Evolutionary conservation across 805 yeast species (phyloP).

Genomic region (Candida tammaniensis): DNA sequence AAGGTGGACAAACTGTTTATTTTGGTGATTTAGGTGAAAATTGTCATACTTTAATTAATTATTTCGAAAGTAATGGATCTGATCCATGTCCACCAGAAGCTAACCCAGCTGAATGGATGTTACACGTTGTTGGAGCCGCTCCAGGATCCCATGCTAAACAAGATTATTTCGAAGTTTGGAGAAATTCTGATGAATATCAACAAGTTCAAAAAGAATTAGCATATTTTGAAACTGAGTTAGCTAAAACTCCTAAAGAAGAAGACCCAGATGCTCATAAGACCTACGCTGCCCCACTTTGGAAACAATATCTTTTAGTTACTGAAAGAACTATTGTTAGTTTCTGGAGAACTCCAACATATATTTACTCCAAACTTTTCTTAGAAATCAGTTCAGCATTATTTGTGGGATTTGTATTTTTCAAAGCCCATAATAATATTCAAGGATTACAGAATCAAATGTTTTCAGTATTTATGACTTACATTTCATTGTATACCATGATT

Average conservation of each 20-base stretch:
- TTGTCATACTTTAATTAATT: constrained; percentile 54
- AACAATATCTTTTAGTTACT: constrained; percentile 31
- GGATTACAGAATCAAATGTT: constrained; percentile 66
- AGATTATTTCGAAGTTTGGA: constrained; percentile 78
- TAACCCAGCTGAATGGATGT: constrained; percentile 75
- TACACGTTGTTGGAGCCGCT: constrained; percentile 80
- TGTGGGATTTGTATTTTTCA: constrained; percentile 71
- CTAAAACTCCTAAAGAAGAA: constrained; percentile 20
- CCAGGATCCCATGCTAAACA: constrained; percentile 74
- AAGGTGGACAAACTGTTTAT: constrained; percentile 78
- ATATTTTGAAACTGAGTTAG: constrained; percentile 55
- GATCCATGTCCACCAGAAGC: constrained; percentile 36
- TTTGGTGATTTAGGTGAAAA: constrained; percentile 77
- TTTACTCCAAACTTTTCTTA: constrained; percentile 59
- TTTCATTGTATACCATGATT: constrained; percentile 38
- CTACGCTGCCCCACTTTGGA: constrained; percentile 28
- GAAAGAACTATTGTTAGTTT: constrained; percentile 24
- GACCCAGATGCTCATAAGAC: constrained; percentile 26
- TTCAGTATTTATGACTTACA: constrained; percentile 44
- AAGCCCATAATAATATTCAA: constrained; percentile 55
- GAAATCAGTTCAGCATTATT: constrained; percentile 55
- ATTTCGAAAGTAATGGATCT: constrained; percentile 74
- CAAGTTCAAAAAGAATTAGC: constrained; percentile 60
- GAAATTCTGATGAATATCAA: constrained; percentile 58
- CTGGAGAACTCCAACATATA: constrained; percentile 63